Evolutionary conservation across 108 stramenopile genomes (phyloP), one percentile per base, ranked within the genome.

Genomic region (Stephanodiscus triporus): DNA sequence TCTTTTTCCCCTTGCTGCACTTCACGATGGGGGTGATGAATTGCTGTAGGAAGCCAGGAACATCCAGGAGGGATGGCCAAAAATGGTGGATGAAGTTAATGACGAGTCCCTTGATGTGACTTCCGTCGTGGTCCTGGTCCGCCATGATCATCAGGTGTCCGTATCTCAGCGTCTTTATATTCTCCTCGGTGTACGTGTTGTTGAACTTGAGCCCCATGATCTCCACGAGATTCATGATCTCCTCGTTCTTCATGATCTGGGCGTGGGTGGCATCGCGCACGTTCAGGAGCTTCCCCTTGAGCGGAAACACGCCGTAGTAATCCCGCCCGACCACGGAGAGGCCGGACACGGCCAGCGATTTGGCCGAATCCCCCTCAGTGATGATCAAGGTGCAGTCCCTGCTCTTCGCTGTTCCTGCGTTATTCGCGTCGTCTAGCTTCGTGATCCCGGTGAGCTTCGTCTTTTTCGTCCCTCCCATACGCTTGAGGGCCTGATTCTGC

Each of bases 21-120:
- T 99, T 99, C 71, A 99, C 97, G 72, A 99, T 99, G 14, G 99
- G 99, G 10, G 99, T 99, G 80, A 99, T 99, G 89, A 99, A 99
- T 73, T 97, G 95, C 86, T 96, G 91, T 53, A 99, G 76, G 78
- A 99, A 99, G 29, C 97, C 97, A 5, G 96, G 89, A 64, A 98
- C 72, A 53, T 97, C 86, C 38, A 99, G 88, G 61, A 99, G 84
- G 6, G 90, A 87, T 13, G 99, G 98, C 98, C 98, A 98, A 75
- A 96, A 97, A 37, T 80, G 70, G 82, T 98, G 98, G 43, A 99
- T 82, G 73, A 98, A 97, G 82, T 99, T 99, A 87, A 99, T 98
- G 6, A 99, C 86, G n/a, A 99, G 89, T 36, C 98, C 99, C 81
- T 99, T 99, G 94, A 99, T 99, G 80, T 99, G 99, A 16, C 85